Base-by-base conservation (phyloP, 2,329 filamentous ascomycete genomes). In the Ascochyta koolunga region DNA sequence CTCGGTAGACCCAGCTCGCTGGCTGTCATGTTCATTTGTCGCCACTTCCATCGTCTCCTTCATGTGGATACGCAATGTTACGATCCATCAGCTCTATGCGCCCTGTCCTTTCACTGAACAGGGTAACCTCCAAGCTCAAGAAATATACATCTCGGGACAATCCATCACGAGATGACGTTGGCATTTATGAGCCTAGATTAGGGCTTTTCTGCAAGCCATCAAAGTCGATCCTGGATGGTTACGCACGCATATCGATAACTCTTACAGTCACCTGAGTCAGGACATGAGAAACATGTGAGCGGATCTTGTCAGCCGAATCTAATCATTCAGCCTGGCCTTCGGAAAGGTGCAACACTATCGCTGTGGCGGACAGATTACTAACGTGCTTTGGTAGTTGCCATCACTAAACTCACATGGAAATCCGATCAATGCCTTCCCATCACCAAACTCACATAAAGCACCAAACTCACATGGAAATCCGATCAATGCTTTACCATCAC, bases 201-300 rank as follows among this genome's bases (percentile, higher is more conserved):
- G n/a, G 10, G 11, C 16, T 31, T 19, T 49, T 24, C 18, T 31
- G 16, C 29, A 29, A 21, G 29, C 24, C 29, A 13, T 22, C 24
- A 3, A 18, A 29, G 7, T 18, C 25, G 2, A 41, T 15, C 11
- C 37, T 22, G 8, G 37, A 15, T 3, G 29, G 35, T 10, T 29
- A 40, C 41, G 35, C 21, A 35, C 21, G 19, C 48, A 31, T 18
- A 19, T 29, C 18, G 8, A 18, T 19, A 5, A n/a, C n/a, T 37
- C 18, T 36, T 29, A 9, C 11, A 32, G 22, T 42, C 38, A 41
- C n/a, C 24, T 22, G 50, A 53, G 50, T 53, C 50, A 53, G 29
- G 22, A n/a, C 3, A 21, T 18, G 22, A 32, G 32, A 22, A n/a
- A 16, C 8, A 9, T 31, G 9, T 33, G 29, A 27, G 31, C 29